These are phyloP conservation scores for Fomitopsis betulina DNA, from an alignment of 1,284 basidiomycete genomes.

Conservation along the genomic window DNA sequence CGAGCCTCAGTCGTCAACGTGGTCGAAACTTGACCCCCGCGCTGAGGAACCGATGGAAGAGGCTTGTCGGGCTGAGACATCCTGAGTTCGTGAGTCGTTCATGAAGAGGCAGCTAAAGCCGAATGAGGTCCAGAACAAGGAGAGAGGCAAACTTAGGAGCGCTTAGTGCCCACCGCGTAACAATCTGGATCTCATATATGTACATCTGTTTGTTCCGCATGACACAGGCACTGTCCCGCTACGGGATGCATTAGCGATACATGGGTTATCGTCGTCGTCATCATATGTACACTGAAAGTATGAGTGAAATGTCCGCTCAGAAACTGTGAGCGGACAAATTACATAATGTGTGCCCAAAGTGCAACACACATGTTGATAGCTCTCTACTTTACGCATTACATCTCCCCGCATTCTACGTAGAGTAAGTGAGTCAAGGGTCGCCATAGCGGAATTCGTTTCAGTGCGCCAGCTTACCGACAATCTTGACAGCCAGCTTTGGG, in stretches of 20 bases:
- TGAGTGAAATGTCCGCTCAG: too few relatives aligned
- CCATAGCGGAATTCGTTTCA: not conserved
- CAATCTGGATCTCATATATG: not conserved
- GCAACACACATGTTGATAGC: too few relatives aligned
- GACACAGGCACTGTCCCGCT: not conserved
- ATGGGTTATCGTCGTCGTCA: too few relatives aligned
- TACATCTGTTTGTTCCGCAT: not conserved
- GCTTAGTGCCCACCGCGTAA: too few relatives aligned
- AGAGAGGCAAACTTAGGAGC: not conserved
- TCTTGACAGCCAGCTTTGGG: slow-evolving; percentile 81
- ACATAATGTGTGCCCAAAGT: too few relatives aligned
- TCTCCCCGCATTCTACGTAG: slow-evolving; percentile 50
- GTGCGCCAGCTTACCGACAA: slow-evolving; percentile 55
- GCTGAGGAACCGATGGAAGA: slow-evolving; percentile 23
- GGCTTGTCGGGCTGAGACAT: slow-evolving; percentile 22
- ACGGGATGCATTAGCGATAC: not conserved
- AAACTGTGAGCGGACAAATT: too few relatives aligned
- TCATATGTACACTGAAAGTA: too few relatives aligned
- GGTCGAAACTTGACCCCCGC: slow-evolving; percentile 2
- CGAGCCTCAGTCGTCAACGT: slow-evolving; percentile 20
- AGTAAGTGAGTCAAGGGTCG: not conserved
- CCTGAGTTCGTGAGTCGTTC: too few relatives aligned
- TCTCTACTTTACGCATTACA: slow-evolving; percentile 36
- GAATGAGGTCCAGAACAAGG: not conserved
- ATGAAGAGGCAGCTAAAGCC: too few relatives aligned